A percentile compares a stretch with the other conserved stretches of the same genome.
Conservation (phyloP, 2,329 filamentous ascomycete species). For the Beauveria pseudobassiana region DNA sequence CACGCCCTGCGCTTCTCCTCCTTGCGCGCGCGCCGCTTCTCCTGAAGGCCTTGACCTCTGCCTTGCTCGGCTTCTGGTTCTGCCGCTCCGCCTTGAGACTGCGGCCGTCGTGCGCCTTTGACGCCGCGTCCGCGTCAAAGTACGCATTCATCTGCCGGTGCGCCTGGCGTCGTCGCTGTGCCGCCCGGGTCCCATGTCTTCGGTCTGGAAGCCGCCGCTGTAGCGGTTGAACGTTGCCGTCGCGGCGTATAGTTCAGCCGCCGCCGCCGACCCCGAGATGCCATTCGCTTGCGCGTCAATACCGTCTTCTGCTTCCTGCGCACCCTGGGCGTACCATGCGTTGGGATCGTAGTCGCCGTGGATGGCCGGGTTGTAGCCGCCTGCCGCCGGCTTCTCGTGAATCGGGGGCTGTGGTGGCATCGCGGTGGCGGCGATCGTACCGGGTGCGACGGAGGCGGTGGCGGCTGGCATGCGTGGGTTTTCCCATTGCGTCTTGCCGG, state of each 20-base stretch:
- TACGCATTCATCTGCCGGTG: slow-evolving; percentile 84
- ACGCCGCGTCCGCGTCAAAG: slow-evolving; percentile 92
- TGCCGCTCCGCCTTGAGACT: slow-evolving; percentile 88
- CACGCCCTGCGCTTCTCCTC: slow-evolving; percentile 92
- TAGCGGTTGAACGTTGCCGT: slow-evolving; percentile 84
- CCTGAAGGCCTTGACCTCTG: slow-evolving; percentile 84
- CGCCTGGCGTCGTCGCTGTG: slow-evolving; percentile 81
- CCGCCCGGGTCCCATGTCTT: slow-evolving; percentile 60
- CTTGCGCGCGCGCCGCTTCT: slow-evolving; percentile 82
- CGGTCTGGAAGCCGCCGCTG: slow-evolving; percentile 73
- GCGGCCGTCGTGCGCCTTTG: slow-evolving; percentile 81
- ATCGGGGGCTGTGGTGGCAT: slow-evolving; percentile 26
- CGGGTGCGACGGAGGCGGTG: slow-evolving; percentile 19
- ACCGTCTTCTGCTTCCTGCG: slow-evolving; percentile 20
- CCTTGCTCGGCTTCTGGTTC: slow-evolving; percentile 74
- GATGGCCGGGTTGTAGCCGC: slow-evolving; percentile 91
- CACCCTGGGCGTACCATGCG: slow-evolving; percentile 77
- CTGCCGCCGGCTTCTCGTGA: slow-evolving; percentile 38
- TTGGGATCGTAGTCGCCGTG: slow-evolving; percentile 95
- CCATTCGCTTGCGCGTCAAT: slow-evolving; percentile 17
- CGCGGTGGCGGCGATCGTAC: background rate
- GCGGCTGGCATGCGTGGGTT: slow-evolving; percentile 65
- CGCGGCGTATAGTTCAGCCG: slow-evolving; percentile 51
- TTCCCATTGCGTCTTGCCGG: slow-evolving; percentile 70
- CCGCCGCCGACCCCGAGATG: slow-evolving; percentile 16